Evolutionary conservation across 345 rosid genomes (phyloP).

Genomic region (Diplotaxis tenuifolia): DNA sequence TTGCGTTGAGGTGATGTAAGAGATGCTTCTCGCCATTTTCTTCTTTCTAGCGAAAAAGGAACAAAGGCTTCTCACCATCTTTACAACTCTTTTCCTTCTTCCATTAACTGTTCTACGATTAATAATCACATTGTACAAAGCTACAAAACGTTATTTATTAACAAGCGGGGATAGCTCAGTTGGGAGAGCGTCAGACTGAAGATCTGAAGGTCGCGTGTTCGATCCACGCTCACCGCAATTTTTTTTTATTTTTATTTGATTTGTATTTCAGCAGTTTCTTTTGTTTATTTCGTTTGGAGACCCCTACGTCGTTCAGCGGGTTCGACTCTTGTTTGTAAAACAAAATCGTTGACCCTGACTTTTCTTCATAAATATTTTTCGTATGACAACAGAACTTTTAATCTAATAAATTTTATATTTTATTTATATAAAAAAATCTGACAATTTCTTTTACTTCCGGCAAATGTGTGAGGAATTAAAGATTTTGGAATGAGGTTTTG

Average conservation of each 20-base stretch:
- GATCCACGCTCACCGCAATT: slow-evolving; percentile 66
- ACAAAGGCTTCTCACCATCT: slow-evolving; percentile 21
- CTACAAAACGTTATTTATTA: too few species aligned
- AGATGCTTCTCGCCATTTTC: slow-evolving; percentile 68
- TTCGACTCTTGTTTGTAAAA: too few species aligned
- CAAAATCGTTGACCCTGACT: slow-evolving; percentile 13
- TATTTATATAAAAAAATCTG: too few species aligned
- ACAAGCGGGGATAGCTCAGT: slow-evolving; percentile 59
- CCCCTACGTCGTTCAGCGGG: background rate
- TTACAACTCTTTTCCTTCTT: background rate
- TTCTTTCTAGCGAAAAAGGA: slow-evolving; percentile 11
- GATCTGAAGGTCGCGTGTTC: slow-evolving; percentile 75
- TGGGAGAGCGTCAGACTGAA: slow-evolving; percentile 92
- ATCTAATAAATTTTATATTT: background rate
- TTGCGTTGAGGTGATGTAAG: slow-evolving; percentile 74
- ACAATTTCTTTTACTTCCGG: too few species aligned
- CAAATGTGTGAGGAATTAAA: too few species aligned
- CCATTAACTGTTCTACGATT: background rate
- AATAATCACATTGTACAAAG: too few species aligned
- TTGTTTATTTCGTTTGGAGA: too few species aligned
- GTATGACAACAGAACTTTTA: slow-evolving; percentile 4
- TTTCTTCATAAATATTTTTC: background rate
- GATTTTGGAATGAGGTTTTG: too few species aligned
- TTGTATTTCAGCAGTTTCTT: too few species aligned
- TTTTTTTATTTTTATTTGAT: background rate